A percentile compares a stretch with the other conserved stretches of the same genome.
Conservation (phyloP, 306 rosid species). For the Delonix regia region DNA sequence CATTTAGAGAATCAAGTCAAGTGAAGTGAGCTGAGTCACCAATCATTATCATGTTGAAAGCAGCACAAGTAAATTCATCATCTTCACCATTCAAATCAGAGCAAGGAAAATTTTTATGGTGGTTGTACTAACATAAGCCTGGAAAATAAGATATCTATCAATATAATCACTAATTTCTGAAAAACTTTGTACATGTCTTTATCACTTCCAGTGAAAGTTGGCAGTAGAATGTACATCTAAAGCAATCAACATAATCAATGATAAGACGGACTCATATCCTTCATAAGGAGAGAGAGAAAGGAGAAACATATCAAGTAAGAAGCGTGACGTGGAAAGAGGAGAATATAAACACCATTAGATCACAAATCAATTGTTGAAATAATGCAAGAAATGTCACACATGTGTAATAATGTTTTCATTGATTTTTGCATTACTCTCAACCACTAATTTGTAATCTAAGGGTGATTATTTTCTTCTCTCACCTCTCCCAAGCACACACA, state of each 20-base stretch:
- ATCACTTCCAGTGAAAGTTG: background rate
- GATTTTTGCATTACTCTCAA: no score
- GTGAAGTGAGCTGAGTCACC: background rate
- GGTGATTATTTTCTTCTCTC: no score
- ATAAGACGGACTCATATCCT: background rate
- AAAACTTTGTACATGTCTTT: background rate
- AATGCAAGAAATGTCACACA: no score
- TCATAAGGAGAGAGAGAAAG: background rate
- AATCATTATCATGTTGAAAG: background rate
- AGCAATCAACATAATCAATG: constrained; percentile 3
- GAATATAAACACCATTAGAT: no score
- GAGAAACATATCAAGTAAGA: no score
- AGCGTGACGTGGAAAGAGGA: no score
- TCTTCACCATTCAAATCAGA: constrained; percentile 25
- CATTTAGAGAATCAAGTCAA: constrained; percentile 16
- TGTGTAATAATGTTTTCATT: no score
- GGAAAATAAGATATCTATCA: background rate
- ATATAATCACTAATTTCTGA: background rate
- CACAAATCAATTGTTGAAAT: no score
- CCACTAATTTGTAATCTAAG: no score
- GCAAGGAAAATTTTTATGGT: background rate
- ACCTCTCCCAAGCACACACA: no score
- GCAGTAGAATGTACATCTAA: background rate
- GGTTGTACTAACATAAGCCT: background rate
- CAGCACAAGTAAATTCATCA: constrained; percentile 26